Conservation (phyloP, 768 basidiomycete species). For the Kwoniella botswanensis region DNA sequence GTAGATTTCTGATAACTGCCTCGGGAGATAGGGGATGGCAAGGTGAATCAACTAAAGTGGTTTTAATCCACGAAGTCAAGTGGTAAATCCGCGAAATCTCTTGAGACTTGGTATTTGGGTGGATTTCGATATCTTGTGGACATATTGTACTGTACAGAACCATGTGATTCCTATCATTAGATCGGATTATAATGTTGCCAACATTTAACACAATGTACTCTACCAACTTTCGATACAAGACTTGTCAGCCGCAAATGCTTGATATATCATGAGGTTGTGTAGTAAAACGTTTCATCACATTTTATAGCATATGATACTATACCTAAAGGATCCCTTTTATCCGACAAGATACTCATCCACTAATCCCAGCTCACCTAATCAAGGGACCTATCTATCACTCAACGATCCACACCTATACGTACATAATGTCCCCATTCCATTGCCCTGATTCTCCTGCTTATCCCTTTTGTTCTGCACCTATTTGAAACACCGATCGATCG, state of each 20-base stretch:
- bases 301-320: neutral
- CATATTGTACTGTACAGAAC: too few species aligned
- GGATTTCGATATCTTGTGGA: too few species aligned
- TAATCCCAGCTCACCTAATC: neutral
- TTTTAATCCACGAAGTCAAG: conserved; percentile 89
- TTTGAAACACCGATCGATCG: neutral
- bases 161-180: too few species aligned
- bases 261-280: too few species aligned
- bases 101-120: too few species aligned
- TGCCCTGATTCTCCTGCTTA: too few species aligned
- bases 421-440: neutral
- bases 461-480: neutral
- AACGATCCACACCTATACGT: neutral
- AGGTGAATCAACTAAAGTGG: conserved; percentile 85
- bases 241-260: too few species aligned
- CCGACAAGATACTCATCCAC: neutral
- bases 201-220: too few species aligned
- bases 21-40: conserved; percentile 95
- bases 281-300: neutral
- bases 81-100: conserved; percentile 8
- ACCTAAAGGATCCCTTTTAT: neutral
- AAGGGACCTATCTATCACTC: neutral
- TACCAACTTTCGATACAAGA: too few species aligned
- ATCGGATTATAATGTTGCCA: neutral
- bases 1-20: conserved; percentile 83